Base-by-base conservation (phyloP, 306 rosid species). In the Citrullus colocynthis region DNA sequence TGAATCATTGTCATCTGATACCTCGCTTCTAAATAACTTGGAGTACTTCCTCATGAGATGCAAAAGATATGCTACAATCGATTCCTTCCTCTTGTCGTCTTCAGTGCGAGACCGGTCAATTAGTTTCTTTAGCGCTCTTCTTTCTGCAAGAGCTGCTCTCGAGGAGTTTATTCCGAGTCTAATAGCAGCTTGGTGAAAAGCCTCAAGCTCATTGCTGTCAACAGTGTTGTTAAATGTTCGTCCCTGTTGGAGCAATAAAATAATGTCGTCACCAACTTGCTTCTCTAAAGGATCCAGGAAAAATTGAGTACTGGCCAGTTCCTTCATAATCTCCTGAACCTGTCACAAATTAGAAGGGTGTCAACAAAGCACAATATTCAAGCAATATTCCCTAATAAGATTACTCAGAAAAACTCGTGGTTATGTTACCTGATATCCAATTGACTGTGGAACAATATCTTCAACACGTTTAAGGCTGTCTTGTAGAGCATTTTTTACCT, bases 41-140 rank as follows among this genome's bases (percentile, higher is more conserved):
- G 98, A 91, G 79, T 96, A 96, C 84, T 96, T 96, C 81, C 97
- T 90, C 93, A 96, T 96, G 62, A 96, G 98, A 85, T 96, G 93
- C 75, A 96, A 85, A 75, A 96, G 92, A 85, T 88, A 96, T 55
- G 93, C 93, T 70, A 96, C 93, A 78, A 96, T 96, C 67, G 98
- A 92, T 83, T 96, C 99, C 86, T 96, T 96, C 80, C 99, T 89
- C 84, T 92, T 92, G 85, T 96, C 98, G 62, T 96, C 98, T 88
- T 96, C 98, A 2, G 86, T 82, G 55, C 93, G 96, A 77, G 99
- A 97, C 84, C 89, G 89, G 62, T 92, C 97, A 42, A 91, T 82
- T 84, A 89, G 89, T 87, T 96, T 96, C 89, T 87, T 96, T 37
- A 96, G 91, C 74, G 98, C 96, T 78, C 99, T 90, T 84, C 99